Base-by-base conservation (phyloP, 2,329 filamentous ascomycete genomes). In the Talaromyces albobiverticillius region DNA sequence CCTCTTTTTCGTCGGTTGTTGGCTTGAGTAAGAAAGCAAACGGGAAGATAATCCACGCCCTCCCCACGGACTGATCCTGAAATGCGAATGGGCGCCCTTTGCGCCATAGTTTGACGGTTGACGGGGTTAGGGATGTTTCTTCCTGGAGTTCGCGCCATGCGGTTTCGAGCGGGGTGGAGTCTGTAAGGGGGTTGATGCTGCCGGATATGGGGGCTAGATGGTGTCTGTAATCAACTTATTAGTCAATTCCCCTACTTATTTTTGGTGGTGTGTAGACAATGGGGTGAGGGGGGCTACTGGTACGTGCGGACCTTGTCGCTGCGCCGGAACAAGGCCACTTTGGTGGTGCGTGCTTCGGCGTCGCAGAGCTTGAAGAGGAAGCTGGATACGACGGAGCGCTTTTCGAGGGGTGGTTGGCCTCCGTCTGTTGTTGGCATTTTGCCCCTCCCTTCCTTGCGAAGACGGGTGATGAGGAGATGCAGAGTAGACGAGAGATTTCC, bases 71-170 rank as follows among this genome's bases (percentile, higher is more conserved):
- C 3, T 73, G 62, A 59, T 87, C 84, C 4, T 63, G 61, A 57
- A 87, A 85, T 1, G 73, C 71, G 60, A 82, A 88, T 3, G 79
- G 77, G 55, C 83, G 83, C 1, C 84, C 85, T 22, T 77, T 73
- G 16, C 82, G 78, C 60, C 82, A 75, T 20, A 84, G 72, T 2
- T 72, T 71, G 6, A 86, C 63, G 0, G 76, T 74, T 0, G 68
- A 62, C 0, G 71, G 59, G 0, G 75, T 78, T 11, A 88, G 74
- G 1, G 71, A 74, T 0, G 85, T 87, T 65, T 88, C 85, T 63
- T 88, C 84, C 4, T 66, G 61, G 20, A 88, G 72, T 67, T 87
- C 84, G 13, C 85, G 78, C 76, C 80, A 81, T 23, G 85, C 85
- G 0, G 85, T 80, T 3, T 75, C 70, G 5, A 84, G 65, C 0